Base-by-base conservation (phyloP, 306 rosid genomes). In the Glycine tomentella region DNA sequence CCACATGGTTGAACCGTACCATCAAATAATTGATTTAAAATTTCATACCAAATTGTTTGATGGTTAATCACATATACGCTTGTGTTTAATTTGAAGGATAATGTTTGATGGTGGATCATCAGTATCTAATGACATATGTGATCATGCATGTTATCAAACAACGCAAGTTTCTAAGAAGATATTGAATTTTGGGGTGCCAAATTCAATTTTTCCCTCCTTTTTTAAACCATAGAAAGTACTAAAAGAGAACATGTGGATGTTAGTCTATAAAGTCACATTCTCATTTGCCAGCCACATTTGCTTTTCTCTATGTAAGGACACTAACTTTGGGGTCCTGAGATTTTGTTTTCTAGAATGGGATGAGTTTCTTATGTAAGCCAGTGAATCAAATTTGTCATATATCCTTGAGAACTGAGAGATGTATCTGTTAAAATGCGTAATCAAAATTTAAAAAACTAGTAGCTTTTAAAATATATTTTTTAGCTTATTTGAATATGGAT, bases 61-160 rank as follows among this genome's bases (percentile, higher is more conserved):
- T 66, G 12, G 33, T 66, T 66, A 40, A 42, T 66, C 72, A 66
- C 1, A 40, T 40, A 2, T 74, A 31, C 7, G 11, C 0, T 3
- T 17, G 6, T 42, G 8, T 20, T 16, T 57, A 74, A 44, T 42
- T 12, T 42, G 31, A 12, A 50, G 69, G 45, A 55, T 74, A 16
- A 74, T 40, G 78, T 74, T 58, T 58, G 69, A 45, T 14, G 69
- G 69, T 42, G 20, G 13, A 40, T 57, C 13, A 57, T 44, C 53
- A 53, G 7, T 16, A 74, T 16, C 16, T 17, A 38, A n/a, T 42
- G 12, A 40, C 33, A 8, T n/a, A 15, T 31, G 13, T 17, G 10
- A 74, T 74, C 40, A 74, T 15, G 15, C 50, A 14, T 34, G 50
- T 51, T 52, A 13, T 51, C 5, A 34, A 71, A 10, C 61, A 71